Conservation (phyloP, 805 yeast species). For the Pichia deserticola region DNA sequence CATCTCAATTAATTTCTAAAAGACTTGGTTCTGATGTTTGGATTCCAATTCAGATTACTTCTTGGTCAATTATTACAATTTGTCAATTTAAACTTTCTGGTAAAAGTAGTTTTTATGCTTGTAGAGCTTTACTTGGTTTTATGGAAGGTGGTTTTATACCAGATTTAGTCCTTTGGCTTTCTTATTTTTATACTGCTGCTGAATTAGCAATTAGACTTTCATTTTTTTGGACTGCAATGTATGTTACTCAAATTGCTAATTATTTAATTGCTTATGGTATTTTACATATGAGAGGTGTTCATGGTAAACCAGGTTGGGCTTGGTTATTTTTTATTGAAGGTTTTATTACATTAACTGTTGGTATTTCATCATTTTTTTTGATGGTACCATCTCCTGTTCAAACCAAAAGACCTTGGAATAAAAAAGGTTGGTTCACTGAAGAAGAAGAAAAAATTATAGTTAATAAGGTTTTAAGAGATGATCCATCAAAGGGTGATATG, state of each 20-base stretch:
- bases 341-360: slow-evolving; percentile 44
- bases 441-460: slow-evolving; percentile 52
- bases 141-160: slow-evolving; percentile 70
- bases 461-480: slow-evolving; percentile 53
- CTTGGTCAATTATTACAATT: slow-evolving; percentile 52
- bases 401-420: slow-evolving; percentile 23
- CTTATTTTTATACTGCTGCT: slow-evolving; percentile 53
- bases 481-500: slow-evolving; percentile 60
- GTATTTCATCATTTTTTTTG: slow-evolving; percentile 29
- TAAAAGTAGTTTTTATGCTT: slow-evolving; percentile 36
- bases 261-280: slow-evolving; percentile 45
- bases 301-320: slow-evolving; percentile 50
- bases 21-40: slow-evolving; percentile 54
- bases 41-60: slow-evolving; percentile 50
- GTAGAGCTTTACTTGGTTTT: slow-evolving; percentile 47
- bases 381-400: slow-evolving; percentile 32
- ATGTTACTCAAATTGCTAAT: slow-evolving; percentile 38
- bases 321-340: slow-evolving; percentile 67
- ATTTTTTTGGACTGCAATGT: slow-evolving; percentile 51
- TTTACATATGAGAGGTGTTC: slow-evolving; percentile 38
- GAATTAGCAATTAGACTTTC: slow-evolving; percentile 56
- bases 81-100: slow-evolving; percentile 40
- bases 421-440: slow-evolving; percentile 38
- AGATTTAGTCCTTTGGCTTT: slow-evolving; percentile 54
- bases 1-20: slow-evolving; percentile 61